Evolutionary conservation across 805 yeast species (phyloP).

Genomic region (Yarrowia keelungensis): DNA sequence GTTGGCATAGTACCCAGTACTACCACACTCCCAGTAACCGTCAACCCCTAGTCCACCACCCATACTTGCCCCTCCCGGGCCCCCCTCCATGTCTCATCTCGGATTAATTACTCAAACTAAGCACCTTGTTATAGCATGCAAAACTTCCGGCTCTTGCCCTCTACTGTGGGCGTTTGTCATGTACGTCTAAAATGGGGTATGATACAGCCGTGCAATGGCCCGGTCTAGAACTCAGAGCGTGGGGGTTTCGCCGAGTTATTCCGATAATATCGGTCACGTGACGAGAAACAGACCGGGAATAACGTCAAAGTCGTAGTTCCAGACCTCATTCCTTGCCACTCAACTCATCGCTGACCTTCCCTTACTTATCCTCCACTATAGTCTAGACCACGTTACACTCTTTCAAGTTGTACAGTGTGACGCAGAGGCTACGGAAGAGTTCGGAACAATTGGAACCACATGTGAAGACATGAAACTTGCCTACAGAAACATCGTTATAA

Average conservation of each 20-base stretch:
- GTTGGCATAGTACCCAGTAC: too few species aligned
- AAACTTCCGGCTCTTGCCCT: background rate
- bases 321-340: too few species aligned
- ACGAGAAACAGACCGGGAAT: too few species aligned
- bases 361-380: background rate
- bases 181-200: constrained; percentile 29
- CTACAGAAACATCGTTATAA: too few species aligned
- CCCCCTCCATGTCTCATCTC: background rate
- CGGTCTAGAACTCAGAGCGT: background rate
- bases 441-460: background rate
- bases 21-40: too few species aligned
- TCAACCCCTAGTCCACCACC: too few species aligned
- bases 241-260: too few species aligned
- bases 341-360: background rate
- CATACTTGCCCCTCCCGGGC: too few species aligned
- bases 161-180: constrained; percentile 14
- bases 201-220: constrained; percentile 5
- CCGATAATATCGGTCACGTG: too few species aligned
- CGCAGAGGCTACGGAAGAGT: constrained; percentile 9
- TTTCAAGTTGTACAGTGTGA: constrained; percentile 3
- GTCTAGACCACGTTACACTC: constrained; percentile 20
- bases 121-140: background rate
- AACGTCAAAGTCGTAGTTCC: too few species aligned
- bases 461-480: background rate
- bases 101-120: constrained; percentile 17